phyloP scores from a whole-genome alignment of 2,329 filamentous ascomycete species.

The Colletotrichum plurivorum region DNA sequence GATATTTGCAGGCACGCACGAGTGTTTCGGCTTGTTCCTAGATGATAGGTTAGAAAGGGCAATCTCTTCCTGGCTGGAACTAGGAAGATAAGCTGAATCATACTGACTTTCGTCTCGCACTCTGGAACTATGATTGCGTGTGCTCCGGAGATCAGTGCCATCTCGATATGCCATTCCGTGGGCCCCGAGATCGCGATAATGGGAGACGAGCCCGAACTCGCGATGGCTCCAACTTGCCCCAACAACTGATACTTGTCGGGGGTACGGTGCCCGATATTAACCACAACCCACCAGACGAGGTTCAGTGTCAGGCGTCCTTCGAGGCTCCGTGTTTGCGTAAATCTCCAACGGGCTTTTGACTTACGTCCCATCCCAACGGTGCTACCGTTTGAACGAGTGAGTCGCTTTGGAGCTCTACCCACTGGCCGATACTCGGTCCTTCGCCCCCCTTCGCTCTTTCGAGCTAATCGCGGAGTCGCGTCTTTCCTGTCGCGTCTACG shows the following conservation, averaged over 20 bases:
- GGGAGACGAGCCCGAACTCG: too few species aligned
- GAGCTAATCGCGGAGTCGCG: constrained; percentile 46
- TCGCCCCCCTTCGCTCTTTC: constrained; percentile 47
- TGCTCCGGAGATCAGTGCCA: too few species aligned
- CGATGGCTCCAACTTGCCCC: too few species aligned
- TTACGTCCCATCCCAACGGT: constrained; percentile 48
- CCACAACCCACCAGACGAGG: constrained; percentile 8
- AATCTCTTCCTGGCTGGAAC: neutral
- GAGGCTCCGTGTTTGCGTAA: too few species aligned
- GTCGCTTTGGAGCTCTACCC: constrained; percentile 51
- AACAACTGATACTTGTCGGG: too few species aligned
- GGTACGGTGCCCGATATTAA: constrained; percentile 26
- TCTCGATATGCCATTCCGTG: too few species aligned
- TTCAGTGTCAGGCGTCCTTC: neutral
- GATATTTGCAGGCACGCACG: constrained; percentile 46
- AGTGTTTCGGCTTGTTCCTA: constrained; percentile 46
- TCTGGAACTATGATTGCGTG: constrained; percentile 64
- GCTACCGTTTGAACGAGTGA: constrained; percentile 48
- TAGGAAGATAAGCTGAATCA: neutral
- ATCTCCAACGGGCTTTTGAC: constrained; percentile 15
- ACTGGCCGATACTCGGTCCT: constrained; percentile 49
- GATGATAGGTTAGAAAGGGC: neutral
- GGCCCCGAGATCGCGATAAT: too few species aligned
- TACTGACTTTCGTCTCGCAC: constrained; percentile 16
- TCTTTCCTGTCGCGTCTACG: constrained; percentile 49